Evolutionary conservation across 176 grass and related monocot species (phyloP).

Genomic region (Musa schizocarpa): DNA sequence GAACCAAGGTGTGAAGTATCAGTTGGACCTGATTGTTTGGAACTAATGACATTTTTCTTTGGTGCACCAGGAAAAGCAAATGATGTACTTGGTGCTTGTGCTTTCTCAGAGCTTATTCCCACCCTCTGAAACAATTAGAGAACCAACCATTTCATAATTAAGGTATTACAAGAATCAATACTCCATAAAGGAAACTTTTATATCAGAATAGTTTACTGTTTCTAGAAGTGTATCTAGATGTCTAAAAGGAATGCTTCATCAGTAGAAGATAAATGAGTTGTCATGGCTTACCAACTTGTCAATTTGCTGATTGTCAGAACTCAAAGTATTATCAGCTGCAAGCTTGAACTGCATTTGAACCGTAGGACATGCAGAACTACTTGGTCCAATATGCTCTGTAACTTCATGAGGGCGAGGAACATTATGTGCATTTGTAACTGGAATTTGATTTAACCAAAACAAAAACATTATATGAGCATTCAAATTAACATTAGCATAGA

Average conservation of each 20-base stretch:
- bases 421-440: slow-evolving; percentile 36
- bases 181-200: neutral
- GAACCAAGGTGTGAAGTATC: slow-evolving; percentile 34
- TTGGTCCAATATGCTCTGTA: slow-evolving; percentile 35
- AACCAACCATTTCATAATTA: neutral
- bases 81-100: slow-evolving; percentile 17
- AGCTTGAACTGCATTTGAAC: slow-evolving; percentile 48
- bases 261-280: slow-evolving; percentile 9
- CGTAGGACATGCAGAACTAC: slow-evolving; percentile 32
- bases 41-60: slow-evolving; percentile 34
- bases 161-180: neutral
- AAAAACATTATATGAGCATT: neutral
- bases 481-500: neutral
- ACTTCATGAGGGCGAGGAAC: slow-evolving; percentile 23
- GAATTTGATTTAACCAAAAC: slow-evolving; percentile 4
- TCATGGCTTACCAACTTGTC: slow-evolving; percentile 40
- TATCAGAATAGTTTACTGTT: too few species aligned
- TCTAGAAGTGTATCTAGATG: neutral
- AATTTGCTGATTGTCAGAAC: slow-evolving; percentile 19
- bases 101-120: slow-evolving; percentile 30
- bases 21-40: slow-evolving; percentile 32
- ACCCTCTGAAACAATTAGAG: slow-evolving; percentile 27
- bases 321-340: slow-evolving; percentile 20
- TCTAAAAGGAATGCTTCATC: neutral
- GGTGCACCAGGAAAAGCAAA: slow-evolving; percentile 29